phyloP scores from a whole-genome alignment of 768 basidiomycete genomes.

The Amyloporia xantha region DNA sequence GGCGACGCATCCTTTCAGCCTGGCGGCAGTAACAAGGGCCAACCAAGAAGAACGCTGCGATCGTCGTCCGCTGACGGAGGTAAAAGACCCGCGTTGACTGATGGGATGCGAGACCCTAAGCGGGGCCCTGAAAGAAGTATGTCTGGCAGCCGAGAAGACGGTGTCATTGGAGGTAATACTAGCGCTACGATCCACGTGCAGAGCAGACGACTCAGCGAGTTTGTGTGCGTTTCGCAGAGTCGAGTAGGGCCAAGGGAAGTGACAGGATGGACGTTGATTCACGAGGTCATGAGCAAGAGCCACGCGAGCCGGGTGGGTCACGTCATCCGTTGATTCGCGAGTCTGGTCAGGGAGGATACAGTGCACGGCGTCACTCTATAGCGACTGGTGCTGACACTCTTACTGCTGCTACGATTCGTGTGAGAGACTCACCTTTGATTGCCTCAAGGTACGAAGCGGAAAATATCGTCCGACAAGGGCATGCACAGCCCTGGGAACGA shows the following conservation, averaged over 20 bases:
- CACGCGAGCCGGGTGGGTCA: constrained; percentile 8
- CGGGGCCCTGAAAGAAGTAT: constrained; percentile 4
- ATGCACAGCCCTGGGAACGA: constrained; percentile 46
- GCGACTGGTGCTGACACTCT: constrained; percentile 38
- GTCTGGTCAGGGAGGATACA: constrained; percentile 56
- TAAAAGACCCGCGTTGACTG: constrained; percentile 11
- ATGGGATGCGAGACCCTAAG: constrained; percentile 7
- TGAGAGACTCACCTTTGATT: constrained; percentile 15
- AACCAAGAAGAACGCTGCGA: constrained; percentile 25
- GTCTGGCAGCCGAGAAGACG: constrained; percentile 6
- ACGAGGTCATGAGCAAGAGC: constrained; percentile 8
- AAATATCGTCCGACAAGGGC: constrained; percentile 68
- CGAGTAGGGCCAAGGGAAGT: constrained; percentile 15
- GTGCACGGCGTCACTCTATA: constrained; percentile 67
- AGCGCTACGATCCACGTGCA: constrained; percentile 6
- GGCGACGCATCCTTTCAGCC: constrained; percentile 55
- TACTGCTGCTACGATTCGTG: constrained; percentile 14
- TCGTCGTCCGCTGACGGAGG: constrained; percentile 21
- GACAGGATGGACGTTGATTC: constrained; percentile 19
- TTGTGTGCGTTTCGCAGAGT: constrained; percentile 4
- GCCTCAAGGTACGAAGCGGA: constrained; percentile 69
- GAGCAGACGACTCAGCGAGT: neutral
- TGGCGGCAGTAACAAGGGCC: constrained; percentile 20
- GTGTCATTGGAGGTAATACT: constrained; percentile 11
- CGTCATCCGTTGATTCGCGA: constrained; percentile 26